Evolutionary conservation across 2,329 filamentous ascomycete species (phyloP), one percentile per base, ranked within the genome.

Genomic region (Arthrobotrys megalospora): DNA sequence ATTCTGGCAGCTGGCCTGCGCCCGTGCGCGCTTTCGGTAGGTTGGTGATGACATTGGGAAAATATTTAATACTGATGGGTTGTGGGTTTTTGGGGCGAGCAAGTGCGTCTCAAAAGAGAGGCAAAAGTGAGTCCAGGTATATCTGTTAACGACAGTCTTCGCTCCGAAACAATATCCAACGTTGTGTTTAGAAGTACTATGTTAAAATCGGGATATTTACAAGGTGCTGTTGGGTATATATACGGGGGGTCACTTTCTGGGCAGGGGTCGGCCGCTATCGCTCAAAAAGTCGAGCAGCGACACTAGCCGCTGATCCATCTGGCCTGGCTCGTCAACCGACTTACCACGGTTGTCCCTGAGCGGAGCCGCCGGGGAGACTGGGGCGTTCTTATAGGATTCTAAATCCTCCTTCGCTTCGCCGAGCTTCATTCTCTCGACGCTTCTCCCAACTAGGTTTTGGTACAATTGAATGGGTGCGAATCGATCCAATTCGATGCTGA

Each of bases 401-500:
- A 75, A 34, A 6, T 58, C 24, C 34, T 24, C 52, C 21, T 41
- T 62, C 6, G 3, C 24, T 14, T 76, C 53, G 4, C 14, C 16
- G 19, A 10, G 16, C 19, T 21, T 34, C 0, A 16, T 8, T 19
- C 24, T 52, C 11, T 63, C 60, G 7, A 12, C 6, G 10, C 28
- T 32, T 21, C 28, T 64, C 4, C 50, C 48, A 12, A 78, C 19
- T 8, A 78, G 16, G 1, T 43, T 16, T 8, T 28, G n/a, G 19
- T 63, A 72, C 3, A 67, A 7, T 12, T 78, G 67, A 14, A 45
- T 58, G 8, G 60, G 62, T 1, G 41, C 36, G 28, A 72, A 72
- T n/a, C 68, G 63, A 19, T 78, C 62, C 6, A 78, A 34, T 16
- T 72, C 67, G 45, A 78, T 67, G 43, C 43, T 60, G 28, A 78